Conservation (phyloP, 805 yeast species). For the Isabelozyma rhagii region DNA sequence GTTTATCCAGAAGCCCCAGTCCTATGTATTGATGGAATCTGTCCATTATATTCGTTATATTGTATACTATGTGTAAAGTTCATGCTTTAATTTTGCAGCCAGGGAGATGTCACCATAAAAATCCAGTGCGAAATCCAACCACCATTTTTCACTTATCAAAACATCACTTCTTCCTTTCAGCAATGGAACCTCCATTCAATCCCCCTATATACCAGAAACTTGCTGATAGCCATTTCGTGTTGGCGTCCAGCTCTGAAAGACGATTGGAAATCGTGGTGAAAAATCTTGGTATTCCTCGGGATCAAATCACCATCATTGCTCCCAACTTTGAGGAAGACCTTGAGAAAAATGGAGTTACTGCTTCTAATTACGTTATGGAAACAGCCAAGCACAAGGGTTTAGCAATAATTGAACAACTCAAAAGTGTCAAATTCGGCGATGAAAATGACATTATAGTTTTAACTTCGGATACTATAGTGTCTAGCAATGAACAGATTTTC, state of each 20-base stretch:
- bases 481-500: constrained; percentile 54
- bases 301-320: constrained; percentile 39
- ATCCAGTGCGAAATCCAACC: background rate
- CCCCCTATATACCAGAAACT: constrained; percentile 14
- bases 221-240: constrained; percentile 38
- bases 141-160: background rate
- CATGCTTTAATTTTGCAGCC: background rate
- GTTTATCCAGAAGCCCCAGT: too few species aligned
- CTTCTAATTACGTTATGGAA: constrained; percentile 56
- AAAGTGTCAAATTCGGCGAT: background rate
- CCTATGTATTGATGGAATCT: too few species aligned
- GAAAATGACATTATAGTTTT: constrained; percentile 21
- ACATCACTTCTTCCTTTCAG: background rate
- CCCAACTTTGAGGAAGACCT: constrained; percentile 80
- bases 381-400: constrained; percentile 70
- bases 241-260: constrained; percentile 86
- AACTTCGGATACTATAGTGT: constrained; percentile 81
- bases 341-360: constrained; percentile 46
- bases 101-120: background rate
- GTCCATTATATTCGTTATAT: too few species aligned
- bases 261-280: constrained; percentile 62
- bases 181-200: background rate
- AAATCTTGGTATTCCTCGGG: constrained; percentile 50
- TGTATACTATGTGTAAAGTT: background rate
- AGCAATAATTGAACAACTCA: constrained; percentile 51